Evolutionary conservation across 2,329 filamentous ascomycete genomes (phyloP).

Genomic region (Chrysoporthe cubensis): DNA sequence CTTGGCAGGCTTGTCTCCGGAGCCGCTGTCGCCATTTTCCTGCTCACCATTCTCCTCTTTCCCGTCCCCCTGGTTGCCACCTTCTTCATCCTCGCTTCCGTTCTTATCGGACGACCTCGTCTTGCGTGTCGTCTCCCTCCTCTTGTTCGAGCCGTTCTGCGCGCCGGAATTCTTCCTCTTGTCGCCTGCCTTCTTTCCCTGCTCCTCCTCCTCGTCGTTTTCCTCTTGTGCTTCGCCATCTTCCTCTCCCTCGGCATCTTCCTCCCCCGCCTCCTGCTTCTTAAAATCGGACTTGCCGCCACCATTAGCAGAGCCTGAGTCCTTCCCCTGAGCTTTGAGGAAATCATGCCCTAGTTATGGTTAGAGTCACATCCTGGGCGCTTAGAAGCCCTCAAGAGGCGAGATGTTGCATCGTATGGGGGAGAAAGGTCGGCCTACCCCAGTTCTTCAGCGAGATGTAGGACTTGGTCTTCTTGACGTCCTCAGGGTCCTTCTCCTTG

Average conservation of each 20-base stretch:
- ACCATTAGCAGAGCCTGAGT: slow-evolving; percentile 11
- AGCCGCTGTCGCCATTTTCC: slow-evolving; percentile 16
- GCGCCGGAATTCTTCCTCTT: slow-evolving; percentile 27
- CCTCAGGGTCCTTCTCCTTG: slow-evolving; percentile 50
- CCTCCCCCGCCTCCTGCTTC: slow-evolving; percentile 13
- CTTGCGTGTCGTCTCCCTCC: slow-evolving; percentile 31
- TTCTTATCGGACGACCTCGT: slow-evolving; percentile 24
- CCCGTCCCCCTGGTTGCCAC: slow-evolving; percentile 24
- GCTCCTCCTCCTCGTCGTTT: slow-evolving; percentile 15
- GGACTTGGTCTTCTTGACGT: slow-evolving; percentile 53
- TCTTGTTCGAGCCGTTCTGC: slow-evolving; percentile 32
- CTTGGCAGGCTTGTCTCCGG: slow-evolving; percentile 26
- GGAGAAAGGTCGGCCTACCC: slow-evolving; percentile 36
- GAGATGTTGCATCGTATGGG: neutral
- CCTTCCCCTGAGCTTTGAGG: slow-evolving; percentile 44
- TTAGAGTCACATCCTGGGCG: neutral
- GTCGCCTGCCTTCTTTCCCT: slow-evolving; percentile 27
- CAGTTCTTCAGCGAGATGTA: slow-evolving; percentile 65
- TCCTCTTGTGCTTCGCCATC: slow-evolving; percentile 22
- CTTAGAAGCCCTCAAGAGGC: neutral
- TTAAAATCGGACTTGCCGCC: slow-evolving; percentile 22
- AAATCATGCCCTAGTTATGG: slow-evolving; percentile 48
- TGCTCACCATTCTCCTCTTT: slow-evolving; percentile 29
- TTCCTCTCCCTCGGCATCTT: slow-evolving; percentile 11
- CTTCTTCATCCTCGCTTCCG: slow-evolving; percentile 25